Conservation (phyloP, 805 yeast genomes). For the Spathaspora arborariae region DNA sequence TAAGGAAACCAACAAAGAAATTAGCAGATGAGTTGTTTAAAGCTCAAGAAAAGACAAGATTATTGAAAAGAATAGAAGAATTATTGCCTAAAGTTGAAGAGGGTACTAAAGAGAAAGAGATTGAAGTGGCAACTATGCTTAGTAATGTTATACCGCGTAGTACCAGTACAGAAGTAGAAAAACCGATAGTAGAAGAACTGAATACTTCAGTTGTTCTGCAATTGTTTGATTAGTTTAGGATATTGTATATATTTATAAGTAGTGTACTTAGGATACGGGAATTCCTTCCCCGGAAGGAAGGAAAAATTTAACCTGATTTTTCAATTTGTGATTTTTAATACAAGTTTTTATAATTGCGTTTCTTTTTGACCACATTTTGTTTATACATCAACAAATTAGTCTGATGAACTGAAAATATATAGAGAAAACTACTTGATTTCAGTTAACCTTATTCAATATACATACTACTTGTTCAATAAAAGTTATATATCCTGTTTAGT, state of each 20-base stretch:
- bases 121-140: neutral
- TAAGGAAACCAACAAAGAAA: slow-evolving; percentile 49
- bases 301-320: neutral
- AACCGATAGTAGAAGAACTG: neutral
- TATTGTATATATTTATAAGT: neutral
- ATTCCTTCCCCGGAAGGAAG: neutral
- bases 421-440: neutral
- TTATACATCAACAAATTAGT: neutral
- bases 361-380: neutral
- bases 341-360: too few species aligned
- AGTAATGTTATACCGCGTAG: neutral
- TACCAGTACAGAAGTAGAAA: neutral
- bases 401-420: neutral
- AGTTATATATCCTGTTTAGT: too few species aligned
- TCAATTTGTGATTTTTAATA: neutral
- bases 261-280: neutral
- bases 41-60: slow-evolving; percentile 32
- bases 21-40: slow-evolving; percentile 38
- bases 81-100: slow-evolving; percentile 1
- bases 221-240: neutral
- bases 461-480: too few species aligned
- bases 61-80: slow-evolving; percentile 14
- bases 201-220: slow-evolving; percentile 3
- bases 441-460: too few species aligned
- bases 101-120: neutral